A percentile compares a stretch with the other conserved stretches of the same genome.
Evolutionary conservation across 495 filamentous ascomycete species (phyloP).

Genomic region (Neurospora pannonica): DNA sequence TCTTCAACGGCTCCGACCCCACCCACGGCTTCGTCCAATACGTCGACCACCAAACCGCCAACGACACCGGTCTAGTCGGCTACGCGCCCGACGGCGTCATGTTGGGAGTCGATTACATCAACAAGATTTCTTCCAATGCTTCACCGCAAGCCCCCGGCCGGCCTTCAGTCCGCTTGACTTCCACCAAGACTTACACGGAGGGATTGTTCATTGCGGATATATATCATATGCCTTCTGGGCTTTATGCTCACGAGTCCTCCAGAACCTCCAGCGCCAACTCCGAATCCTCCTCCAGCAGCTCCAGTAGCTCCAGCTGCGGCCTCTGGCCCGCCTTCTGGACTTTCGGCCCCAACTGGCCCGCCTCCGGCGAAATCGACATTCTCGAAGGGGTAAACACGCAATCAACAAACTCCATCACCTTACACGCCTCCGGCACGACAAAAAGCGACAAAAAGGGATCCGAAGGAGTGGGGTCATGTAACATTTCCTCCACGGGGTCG

Average conservation of each 20-base stretch:
- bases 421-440: conserved; percentile 57
- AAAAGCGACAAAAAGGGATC: neutral
- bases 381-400: conserved; percentile 76
- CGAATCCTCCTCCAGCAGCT: neutral
- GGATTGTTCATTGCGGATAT: conserved; percentile 70
- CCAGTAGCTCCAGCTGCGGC: no score
- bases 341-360: conserved; percentile 66
- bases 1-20: conserved; percentile 48
- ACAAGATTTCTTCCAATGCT: conserved; percentile 21
- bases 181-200: conserved; percentile 55
- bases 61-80: conserved; percentile 46
- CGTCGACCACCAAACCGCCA: conserved; percentile 46
- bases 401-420: conserved; percentile 54
- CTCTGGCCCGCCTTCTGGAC: conserved; percentile 59
- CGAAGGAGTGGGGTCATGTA: conserved; percentile 30
- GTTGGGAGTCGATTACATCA: conserved; percentile 45
- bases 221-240: conserved; percentile 63
- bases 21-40: conserved; percentile 66
- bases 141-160: conserved; percentile 41
- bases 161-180: conserved; percentile 56
- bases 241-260: neutral
- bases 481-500: conserved; percentile 36
- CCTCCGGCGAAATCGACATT: conserved; percentile 80
- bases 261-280: neutral
- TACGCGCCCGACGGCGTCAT: conserved; percentile 41